Conservation (phyloP, 768 basidiomycete species). For the Boletellus emodensis region DNA sequence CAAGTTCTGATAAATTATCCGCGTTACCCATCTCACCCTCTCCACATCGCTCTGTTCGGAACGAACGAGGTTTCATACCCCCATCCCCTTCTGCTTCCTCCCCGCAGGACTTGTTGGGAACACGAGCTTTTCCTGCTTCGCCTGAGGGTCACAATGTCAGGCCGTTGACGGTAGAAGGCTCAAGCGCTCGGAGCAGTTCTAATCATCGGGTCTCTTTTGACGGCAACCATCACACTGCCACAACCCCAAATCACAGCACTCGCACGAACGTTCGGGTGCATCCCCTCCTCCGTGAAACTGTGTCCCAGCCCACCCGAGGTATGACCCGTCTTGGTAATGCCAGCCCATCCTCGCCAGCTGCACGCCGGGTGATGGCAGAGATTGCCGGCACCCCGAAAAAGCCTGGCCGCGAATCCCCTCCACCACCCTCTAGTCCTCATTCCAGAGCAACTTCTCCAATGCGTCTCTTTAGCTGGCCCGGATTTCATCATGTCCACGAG, state of each 20-base stretch:
- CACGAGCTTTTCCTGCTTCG: conserved; percentile 18
- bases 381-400: conserved; percentile 12
- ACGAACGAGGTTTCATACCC: conserved; percentile 35
- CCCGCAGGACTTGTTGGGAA: conserved; percentile 24
- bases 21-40: conserved; percentile 36
- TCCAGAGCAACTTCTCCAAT: conserved; percentile 54
- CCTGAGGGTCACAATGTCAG: conserved; percentile 13
- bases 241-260: conserved; percentile 29
- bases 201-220: conserved; percentile 55
- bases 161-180: conserved; percentile 34
- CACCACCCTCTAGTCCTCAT: conserved; percentile 30
- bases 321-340: conserved; percentile 9
- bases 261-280: conserved; percentile 33
- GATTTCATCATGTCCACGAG: conserved; percentile 48
- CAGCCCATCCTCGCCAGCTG: conserved; percentile 5
- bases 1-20: conserved; percentile 45
- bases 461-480: conserved; percentile 52
- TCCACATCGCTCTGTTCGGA: conserved; percentile 33
- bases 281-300: conserved; percentile 19
- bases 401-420: conserved; percentile 26
- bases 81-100: conserved; percentile 42
- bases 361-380: conserved; percentile 7
- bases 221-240: conserved; percentile 33
- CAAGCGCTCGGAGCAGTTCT: conserved; percentile 41
- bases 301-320: conserved; percentile 3